These are phyloP conservation scores for Eremomyces bilateralis DNA, from an alignment of 495 filamentous ascomycete genomes.

Conservation along the genomic window DNA sequence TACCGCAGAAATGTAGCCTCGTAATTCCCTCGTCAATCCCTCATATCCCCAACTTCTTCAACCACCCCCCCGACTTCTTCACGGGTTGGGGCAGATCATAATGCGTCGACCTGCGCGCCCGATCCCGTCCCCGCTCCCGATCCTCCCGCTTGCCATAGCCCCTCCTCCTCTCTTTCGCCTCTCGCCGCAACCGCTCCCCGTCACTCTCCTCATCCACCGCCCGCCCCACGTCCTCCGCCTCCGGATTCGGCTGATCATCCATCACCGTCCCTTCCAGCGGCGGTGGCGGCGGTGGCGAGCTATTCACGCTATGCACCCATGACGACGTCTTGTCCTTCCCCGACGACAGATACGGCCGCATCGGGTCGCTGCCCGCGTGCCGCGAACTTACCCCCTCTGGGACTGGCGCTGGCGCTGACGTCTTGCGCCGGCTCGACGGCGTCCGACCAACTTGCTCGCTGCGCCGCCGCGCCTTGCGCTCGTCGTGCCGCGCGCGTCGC, in stretches of 20 bases:
- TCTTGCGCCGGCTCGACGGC: too few relatives aligned
- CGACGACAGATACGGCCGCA: constrained; percentile 8
- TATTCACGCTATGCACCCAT: constrained; percentile 11
- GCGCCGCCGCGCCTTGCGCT: too few relatives aligned
- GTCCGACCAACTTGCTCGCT: too few relatives aligned
- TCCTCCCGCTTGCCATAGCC: constrained; percentile 10
- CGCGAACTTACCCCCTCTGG: too few relatives aligned
- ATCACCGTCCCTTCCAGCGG: constrained; percentile 13
- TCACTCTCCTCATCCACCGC: neutral
- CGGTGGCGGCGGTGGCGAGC: constrained; percentile 11
- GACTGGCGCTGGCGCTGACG: too few relatives aligned
- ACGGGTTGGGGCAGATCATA: constrained; percentile 2
- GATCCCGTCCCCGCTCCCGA: constrained; percentile 1
- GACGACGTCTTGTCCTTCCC: constrained; percentile 15
- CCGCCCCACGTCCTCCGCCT: neutral
- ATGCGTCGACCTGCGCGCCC: constrained; percentile 1
- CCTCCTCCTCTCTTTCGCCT: constrained; percentile 2
- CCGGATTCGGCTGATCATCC: constrained; percentile 6
- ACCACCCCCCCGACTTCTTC: constrained; percentile 11
- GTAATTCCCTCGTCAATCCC: too few relatives aligned
- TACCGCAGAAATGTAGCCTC: too few relatives aligned
- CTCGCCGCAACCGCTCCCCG: neutral
- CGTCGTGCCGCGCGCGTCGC: constrained; percentile 2
- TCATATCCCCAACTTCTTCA: constrained; percentile 11
- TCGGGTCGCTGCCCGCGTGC: neutral